These are phyloP conservation scores for Sordariomycetes sp. DNA, from an alignment of 2,329 filamentous ascomycete genomes.

Conservation along the genomic window DNA sequence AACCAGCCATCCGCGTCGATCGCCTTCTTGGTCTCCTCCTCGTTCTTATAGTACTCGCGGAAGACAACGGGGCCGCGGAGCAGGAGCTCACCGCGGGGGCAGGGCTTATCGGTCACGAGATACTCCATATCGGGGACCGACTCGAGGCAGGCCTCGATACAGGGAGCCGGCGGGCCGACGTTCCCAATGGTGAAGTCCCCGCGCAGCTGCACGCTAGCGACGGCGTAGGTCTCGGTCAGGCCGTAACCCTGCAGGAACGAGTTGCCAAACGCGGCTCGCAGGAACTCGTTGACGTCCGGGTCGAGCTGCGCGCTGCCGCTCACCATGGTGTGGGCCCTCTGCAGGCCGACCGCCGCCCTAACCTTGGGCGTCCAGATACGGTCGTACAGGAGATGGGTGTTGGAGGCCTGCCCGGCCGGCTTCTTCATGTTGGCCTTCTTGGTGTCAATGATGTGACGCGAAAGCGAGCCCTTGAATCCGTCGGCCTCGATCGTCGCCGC, in stretches of 20 bases:
- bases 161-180: conserved; percentile 62
- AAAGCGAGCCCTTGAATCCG: conserved; percentile 72
- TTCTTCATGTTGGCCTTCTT: conserved; percentile 74
- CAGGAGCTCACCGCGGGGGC: conserved; percentile 82
- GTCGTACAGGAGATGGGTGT: conserved; percentile 69
- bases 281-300: conserved; percentile 76
- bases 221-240: conserved; percentile 85
- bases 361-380: conserved; percentile 89
- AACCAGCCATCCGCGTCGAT: conserved; percentile 92
- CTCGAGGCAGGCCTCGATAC: conserved; percentile 65
- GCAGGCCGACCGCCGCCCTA: conserved; percentile 68
- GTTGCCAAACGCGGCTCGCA: conserved; percentile 72
- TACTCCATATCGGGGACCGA: conserved; percentile 96
- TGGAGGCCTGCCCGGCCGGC: conserved; percentile 61
- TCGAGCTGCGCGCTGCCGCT: conserved; percentile 88
- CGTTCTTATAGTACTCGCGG: conserved; percentile 80
- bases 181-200: conserved; percentile 70
- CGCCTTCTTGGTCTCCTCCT: conserved; percentile 73
- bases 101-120: conserved; percentile 72
- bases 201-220: conserved; percentile 56
- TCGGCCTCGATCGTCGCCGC: conserved; percentile 66
- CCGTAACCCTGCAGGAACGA: conserved; percentile 83
- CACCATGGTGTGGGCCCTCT: conserved; percentile 62
- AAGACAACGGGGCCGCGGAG: conserved; percentile 75
- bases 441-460: conserved; percentile 64